Base-by-base conservation (phyloP, 257 asterid species). In the Orobanche coerulescens region DNA sequence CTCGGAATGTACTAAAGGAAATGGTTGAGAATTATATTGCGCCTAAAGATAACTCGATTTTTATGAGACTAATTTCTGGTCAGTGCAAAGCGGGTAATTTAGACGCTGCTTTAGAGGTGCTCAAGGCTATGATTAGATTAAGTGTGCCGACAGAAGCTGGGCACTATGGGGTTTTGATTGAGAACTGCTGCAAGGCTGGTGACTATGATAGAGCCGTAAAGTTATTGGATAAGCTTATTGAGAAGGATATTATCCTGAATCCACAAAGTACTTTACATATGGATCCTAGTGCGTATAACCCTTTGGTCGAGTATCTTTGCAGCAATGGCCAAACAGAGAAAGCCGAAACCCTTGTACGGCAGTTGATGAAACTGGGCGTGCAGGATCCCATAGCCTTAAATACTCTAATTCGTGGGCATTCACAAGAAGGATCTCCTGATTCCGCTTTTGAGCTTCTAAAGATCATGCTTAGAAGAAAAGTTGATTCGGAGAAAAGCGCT, bases 341-440 rank as follows among this genome's bases (percentile, higher is more conserved):
- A 74, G 98, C 97, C 23, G 98, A 93, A 79, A 58, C 78, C 28
- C 65, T 93, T 36, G 54, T 82, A 34, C 66, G 98, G 28, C 98
- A 93, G 86, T 71, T 93, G 85, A 82, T 93, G 97, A 93, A 92
- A 75, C 76, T 76, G 71, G 98, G 98, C 9, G 80, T 86, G 66
- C 93, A 80, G 65, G 98, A 88, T 78, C 70, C 94, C 2, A 18
- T 52, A 44, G 91, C 95, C 43, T 77, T 82, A 8, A 88, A 82
- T 57, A 72, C 80, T 71, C 76, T 93, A 36, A 76, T 86, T 14
- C 46, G 81, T 15, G 97, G 97, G 64, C 95, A 86, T 67, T 74
- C 97, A 1, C 79, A 76, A 34, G 97, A 88, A 77, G 92, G 94
- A 16, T 55, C 74, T 3, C 93, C 96, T 16, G 94, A 81, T 36